These are phyloP conservation scores for Penicillium salamii DNA, from an alignment of 495 filamentous ascomycete species.

Conservation along the genomic window DNA sequence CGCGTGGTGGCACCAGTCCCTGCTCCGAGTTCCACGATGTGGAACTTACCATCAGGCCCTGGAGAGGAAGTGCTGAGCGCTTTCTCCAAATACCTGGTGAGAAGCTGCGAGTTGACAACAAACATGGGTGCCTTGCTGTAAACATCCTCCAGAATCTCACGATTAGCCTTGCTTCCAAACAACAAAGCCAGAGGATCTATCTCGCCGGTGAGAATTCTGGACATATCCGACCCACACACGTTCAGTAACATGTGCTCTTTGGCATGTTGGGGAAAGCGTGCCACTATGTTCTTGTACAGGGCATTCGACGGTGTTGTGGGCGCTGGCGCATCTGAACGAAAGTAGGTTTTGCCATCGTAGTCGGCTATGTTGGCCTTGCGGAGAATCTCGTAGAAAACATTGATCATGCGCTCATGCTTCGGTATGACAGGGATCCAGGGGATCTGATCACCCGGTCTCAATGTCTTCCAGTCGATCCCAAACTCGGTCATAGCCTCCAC, in stretches of 20 bases:
- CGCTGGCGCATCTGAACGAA: not conserved
- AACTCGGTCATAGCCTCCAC: constrained; percentile 19
- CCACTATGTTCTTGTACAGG: not conserved
- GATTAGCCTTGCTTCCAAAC: constrained; percentile 26
- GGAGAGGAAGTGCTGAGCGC: not conserved
- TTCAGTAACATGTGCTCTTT: constrained; percentile 25
- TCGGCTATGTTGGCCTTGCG: not conserved
- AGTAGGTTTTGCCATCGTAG: not conserved
- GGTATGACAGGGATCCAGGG: not conserved
- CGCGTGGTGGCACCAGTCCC: constrained; percentile 41
- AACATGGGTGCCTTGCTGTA: constrained; percentile 31
- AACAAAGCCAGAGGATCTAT: constrained; percentile 29
- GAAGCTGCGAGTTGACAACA: not conserved
- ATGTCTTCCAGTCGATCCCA: constrained; percentile 1
- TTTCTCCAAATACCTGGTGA: constrained; percentile 8
- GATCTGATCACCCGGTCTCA: not conserved
- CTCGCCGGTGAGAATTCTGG: constrained; percentile 29
- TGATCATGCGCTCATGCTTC: not conserved
- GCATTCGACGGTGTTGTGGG: not conserved
- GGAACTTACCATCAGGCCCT: constrained; percentile 4
- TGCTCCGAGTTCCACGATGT: constrained; percentile 40
- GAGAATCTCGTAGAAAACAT: constrained; percentile 2
- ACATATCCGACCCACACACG: constrained; percentile 26
- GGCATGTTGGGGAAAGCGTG: constrained; percentile 18
- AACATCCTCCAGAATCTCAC: constrained; percentile 23